Evolutionary conservation across 176 grass and related monocot genomes (phyloP), one percentile per base, ranked within the genome.

Genomic region (Phoenix roebelenii): DNA sequence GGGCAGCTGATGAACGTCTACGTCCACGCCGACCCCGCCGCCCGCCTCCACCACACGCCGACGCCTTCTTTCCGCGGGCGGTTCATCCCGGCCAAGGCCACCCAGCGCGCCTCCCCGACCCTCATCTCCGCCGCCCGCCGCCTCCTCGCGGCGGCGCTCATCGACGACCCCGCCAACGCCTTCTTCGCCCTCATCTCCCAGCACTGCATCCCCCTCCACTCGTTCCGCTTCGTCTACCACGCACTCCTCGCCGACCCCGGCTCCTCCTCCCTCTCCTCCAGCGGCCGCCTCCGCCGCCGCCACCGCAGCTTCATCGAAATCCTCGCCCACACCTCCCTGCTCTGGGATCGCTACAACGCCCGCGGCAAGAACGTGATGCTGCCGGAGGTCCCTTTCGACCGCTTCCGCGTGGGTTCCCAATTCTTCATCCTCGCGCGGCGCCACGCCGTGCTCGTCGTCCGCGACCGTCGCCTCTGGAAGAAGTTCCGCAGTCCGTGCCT

Each of bases 291-390:
- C 26, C 65, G 51, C 39, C 65, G 60, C 19, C 81, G 73, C 5
- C 81, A 63, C 68, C 83, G 80, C 35, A 97, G 92, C 80, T 97
- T 84, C 83, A 97, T 97, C 57, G 92, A 97, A 78, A 88, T 97
- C 60, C 80, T 97, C 1, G 70, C 85, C 52, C 68, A 68, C 52
- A 87, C 88, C 63, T 72, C 84, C 30, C 74, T 69, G 24, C 76
- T 97, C 22, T 74, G 72, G 26, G 74, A 85, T 23, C 87, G 92
- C 0, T 97, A 97, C 81, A 65, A 77, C 64, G 92, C 92, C 10
- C 86, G 87, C 54, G 92, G 92, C 14, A 78, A 88, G n/a, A 49
- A 78, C 32, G 80, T 64, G 0, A 97, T 97, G 92, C 75, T 97
- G 0, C 92, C 87, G 0, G 92, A 97, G 78, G 83, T 97, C 17